Evolutionary conservation across 2,329 filamentous ascomycete genomes (phyloP), one percentile per base, ranked within the genome.

Genomic region (Monilinia laxa): DNA sequence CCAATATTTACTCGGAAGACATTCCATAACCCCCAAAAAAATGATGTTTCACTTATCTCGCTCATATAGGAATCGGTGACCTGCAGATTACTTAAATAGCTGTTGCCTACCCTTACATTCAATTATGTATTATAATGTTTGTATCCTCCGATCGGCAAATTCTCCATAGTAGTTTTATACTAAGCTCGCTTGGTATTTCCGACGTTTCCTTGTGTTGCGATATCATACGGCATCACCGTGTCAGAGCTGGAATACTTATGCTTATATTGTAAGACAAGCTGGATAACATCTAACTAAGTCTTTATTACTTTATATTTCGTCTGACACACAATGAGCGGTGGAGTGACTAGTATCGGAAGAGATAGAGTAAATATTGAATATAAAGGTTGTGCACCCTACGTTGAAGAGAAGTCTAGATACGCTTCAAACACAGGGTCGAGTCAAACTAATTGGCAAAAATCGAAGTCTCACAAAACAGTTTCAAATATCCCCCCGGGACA

Each of bases 141-240:
- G 42, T 65, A 65, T 65, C 59, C 62, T 65, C 63, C 63, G 63
- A 28, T 65, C 63, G 63, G 63, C 63, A 54, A 59, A 42, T 65
- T 65, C 28, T 59, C 42, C 54, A 52, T 52, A 65, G 10, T 65
- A 25, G 12, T n/a, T 11, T 42, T 47, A 25, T 49, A n/a, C 40
- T 38, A 64, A 38, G 53, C 14, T 40, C 54, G 25, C 40, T 56
- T 45, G 7, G 40, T 31, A 55, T 49, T 47, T 55, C 18, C 6
- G 45, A 60, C 45, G 58, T 38, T 60, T 60, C 12, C 28, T 60
- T 25, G 45, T 51, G 58, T 60, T 60, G 45, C 58, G 58, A 60
- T 60, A 60, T 60, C 45, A 49, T 60, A 51, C 28, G 28, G n/a
- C 49, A 38, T 60, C 58, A 51, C 58, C 20, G 45, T 60, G 57